phyloP scores from a whole-genome alignment of 129 eudicot genomes.

The Artemisia argyi region DNA sequence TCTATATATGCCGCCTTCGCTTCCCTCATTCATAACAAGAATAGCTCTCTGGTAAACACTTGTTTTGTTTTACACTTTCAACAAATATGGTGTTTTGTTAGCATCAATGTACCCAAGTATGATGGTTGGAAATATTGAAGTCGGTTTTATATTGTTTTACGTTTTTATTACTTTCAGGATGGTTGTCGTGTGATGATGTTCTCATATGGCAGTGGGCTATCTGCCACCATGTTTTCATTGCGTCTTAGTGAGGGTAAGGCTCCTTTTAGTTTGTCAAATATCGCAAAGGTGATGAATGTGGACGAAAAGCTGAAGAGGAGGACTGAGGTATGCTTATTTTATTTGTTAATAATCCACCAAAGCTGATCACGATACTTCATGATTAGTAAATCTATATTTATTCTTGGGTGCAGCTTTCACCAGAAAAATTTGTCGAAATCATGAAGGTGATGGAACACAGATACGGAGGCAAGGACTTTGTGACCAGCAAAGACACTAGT shows the following conservation, averaged over 20 bases:
- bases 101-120: no score
- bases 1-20: conserved; percentile 88
- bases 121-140: no score
- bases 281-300: conserved; percentile 69
- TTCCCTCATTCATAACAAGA: conserved; percentile 84
- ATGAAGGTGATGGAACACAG: conserved; percentile 95
- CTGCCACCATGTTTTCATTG: conserved; percentile 87
- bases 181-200: conserved; percentile 74
- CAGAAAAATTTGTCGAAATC: conserved; percentile 79
- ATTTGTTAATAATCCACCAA: not conserved
- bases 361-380: not conserved
- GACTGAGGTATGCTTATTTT: conserved; percentile 60
- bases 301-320: conserved; percentile 78
- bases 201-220: conserved; percentile 89
- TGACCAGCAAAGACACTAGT: conserved; percentile 76
- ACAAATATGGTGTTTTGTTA: no score
- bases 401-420: conserved; percentile 51
- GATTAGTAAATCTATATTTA: not conserved
- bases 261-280: conserved; percentile 85
- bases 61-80: no score
- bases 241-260: conserved; percentile 66
- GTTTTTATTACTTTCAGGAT: conserved; percentile 44
- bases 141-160: no score
- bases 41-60: conserved; percentile 60
- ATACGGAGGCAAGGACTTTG: conserved; percentile 88